These are phyloP conservation scores for Schizophyllum commune DNA, from an alignment of 1,284 basidiomycete genomes.

Conservation along the genomic window DNA sequence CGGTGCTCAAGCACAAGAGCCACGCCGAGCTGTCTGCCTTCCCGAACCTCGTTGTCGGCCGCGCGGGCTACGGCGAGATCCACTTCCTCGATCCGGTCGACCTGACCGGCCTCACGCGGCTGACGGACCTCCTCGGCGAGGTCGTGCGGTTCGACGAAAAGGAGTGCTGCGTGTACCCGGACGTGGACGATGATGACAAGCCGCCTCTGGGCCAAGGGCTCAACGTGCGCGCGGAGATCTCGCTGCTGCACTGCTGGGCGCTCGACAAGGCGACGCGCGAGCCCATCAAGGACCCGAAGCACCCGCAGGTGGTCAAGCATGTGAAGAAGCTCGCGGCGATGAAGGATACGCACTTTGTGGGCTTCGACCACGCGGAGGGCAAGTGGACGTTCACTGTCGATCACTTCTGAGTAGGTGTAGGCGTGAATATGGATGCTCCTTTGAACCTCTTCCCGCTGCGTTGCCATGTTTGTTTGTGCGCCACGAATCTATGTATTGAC, in stretches of 20 bases:
- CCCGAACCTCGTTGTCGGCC: conserved; percentile 78
- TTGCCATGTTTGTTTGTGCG: conserved; percentile 6
- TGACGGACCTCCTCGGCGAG: conserved; percentile 81
- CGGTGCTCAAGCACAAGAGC: conserved; percentile 59
- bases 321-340: conserved; percentile 80
- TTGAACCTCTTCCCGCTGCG: neutral
- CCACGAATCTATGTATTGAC: conserved; percentile 6
- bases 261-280: conserved; percentile 89
- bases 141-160: conserved; percentile 87
- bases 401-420: conserved; percentile 56
- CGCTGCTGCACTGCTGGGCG: conserved; percentile 81
- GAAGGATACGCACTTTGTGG: conserved; percentile 81
- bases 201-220: conserved; percentile 79
- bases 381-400: conserved; percentile 93
- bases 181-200: conserved; percentile 74
- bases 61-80: conserved; percentile 87
- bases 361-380: conserved; percentile 74
- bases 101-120: conserved; percentile 76
- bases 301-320: conserved; percentile 72
- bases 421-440: neutral
- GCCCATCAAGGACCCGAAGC: conserved; percentile 78
- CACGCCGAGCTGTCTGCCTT: conserved; percentile 69
- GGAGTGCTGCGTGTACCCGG: conserved; percentile 92
- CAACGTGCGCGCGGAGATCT: conserved; percentile 82
- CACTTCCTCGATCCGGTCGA: conserved; percentile 90